Evolutionary conservation across 2,329 filamentous ascomycete species (phyloP), one percentile per base, ranked within the genome.

Genomic region (Neofusicoccum sp.): DNA sequence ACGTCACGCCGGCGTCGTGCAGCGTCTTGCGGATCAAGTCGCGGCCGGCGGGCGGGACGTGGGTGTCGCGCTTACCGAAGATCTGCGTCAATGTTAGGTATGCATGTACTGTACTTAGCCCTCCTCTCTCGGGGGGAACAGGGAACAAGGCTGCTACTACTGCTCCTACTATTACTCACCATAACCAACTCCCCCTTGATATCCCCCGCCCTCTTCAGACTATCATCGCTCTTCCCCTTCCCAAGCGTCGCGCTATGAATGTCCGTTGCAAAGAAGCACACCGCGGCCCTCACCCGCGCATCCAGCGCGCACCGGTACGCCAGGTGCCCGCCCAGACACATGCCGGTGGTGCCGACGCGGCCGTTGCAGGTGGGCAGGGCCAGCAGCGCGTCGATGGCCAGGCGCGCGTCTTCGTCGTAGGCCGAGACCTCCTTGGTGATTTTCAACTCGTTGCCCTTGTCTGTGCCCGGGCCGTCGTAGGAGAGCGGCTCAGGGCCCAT

Each of bases 241-340:
- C 92, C 94, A 1, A 98, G 84, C 7, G 89, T 92, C 63, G 86
- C 84, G 66, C 83, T 86, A 80, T 97, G 94, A 59, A 97, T 88
- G 78, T 97, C 94, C 11, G 93, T 97, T 7, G 92, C 92, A 77
- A 97, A 97, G 81, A 93, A 98, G 75, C 92, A 89, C 34, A 96
- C 89, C 41, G 88, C 87, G 34, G 92, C 91, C 43, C 84, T 83
- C 64, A 97, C 86, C 63, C 93, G 85, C 28, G 85, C 82, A 76
- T 97, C 92, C 54, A 97, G 83, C 70, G 88, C 87, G 69, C 84
- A 86, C 45, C 88, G 82, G 74, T 87, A 89, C 77, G 90, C 91
- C 16, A 97, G 85, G 74, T 97, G 94, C 1, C 94, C 93, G 59
- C 94, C 94, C 1, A 97, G 86, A 76, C 93, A 97, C 93, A 97